A percentile compares a stretch with the other conserved stretches of the same genome.
Conservation (phyloP, 345 rosid genomes). For the Populus davidiana region DNA sequence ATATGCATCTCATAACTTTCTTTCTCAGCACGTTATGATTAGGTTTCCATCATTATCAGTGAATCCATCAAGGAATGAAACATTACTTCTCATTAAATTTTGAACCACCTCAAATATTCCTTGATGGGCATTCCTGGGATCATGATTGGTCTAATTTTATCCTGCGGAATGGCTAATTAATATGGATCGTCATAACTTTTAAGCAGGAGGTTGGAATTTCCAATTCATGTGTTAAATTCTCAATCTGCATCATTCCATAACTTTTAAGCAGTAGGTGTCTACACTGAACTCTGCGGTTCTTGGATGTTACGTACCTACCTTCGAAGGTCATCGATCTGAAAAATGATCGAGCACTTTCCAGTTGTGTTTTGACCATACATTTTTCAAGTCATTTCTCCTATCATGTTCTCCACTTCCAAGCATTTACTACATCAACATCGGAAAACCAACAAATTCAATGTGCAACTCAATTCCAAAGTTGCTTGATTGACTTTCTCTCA, state of each 20-base stretch:
- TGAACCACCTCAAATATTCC: neutral
- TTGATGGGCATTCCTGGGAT: neutral
- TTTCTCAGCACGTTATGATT: slow-evolving; percentile 16
- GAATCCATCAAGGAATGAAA: neutral
- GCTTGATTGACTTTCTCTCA: slow-evolving; percentile 10
- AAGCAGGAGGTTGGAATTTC: neutral
- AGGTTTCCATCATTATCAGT: slow-evolving; percentile 16
- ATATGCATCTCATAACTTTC: slow-evolving; percentile 11
- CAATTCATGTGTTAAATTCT: neutral
- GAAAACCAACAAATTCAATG: slow-evolving; percentile 1
- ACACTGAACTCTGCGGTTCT: neutral
- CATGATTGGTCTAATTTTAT: slow-evolving; percentile 13
- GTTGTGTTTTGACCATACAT: neutral
- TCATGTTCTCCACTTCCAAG: slow-evolving; percentile 7
- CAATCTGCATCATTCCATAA: neutral
- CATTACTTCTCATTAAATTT: slow-evolving; percentile 10
- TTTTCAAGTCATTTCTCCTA: neutral
- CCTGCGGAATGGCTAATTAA: neutral
- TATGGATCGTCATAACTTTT: neutral
- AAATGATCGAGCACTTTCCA: neutral
- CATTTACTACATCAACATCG: slow-evolving; percentile 7
- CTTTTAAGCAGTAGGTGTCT: neutral
- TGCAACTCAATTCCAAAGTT: slow-evolving; percentile 15
- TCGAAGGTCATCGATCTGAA: too few relatives aligned
- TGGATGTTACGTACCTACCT: neutral